Evolutionary conservation across 257 asterid genomes (phyloP), one percentile per base, ranked within the genome.

Genomic region (Ilex aquifolium): DNA sequence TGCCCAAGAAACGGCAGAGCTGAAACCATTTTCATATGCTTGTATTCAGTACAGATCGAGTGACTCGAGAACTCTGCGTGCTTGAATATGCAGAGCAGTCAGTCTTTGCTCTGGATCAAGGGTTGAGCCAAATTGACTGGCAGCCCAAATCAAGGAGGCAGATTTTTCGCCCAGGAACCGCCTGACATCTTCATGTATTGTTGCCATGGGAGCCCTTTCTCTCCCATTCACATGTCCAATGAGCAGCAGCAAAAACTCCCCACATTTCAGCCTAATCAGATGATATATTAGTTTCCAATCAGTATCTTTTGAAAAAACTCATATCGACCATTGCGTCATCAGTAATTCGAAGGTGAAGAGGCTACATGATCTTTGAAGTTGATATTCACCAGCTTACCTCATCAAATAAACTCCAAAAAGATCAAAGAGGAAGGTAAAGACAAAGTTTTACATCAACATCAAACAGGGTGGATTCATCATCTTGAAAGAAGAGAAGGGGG

Each of bases 131-230:
- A 86, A 82, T 64, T 90, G 95, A 75, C 95, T 85, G 31, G 96
- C 96, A 40, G 97, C 97, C 97, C 99, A 93, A 75, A 93, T 85
- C 71, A 93, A 80, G 30, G 97, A 90, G 61, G 95, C 99, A 3
- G 95, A 74, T 79, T 90, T 85, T 62, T 90, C 97, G 12, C 95
- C 97, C 1, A 90, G 85, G 69, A 76, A 87, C 67, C 75, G 88
- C 80, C 87, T 81, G 62, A 89, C 68, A 15, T 89, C 97, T 17
- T 90, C 96, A 32, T 89, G 93, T 70, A 89, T 80, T 32, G 85
- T 78, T 75, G 83, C 86, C 99, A 87, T 87, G 64, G 97, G 97
- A 60, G 95, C 70, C 57, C 74, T 77, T 66, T 87, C 88, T 77
- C 91, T 80, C 62, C 97, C 95, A 44, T 89, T 82, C 65, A 90